Base-by-base conservation (phyloP, 2,329 filamentous ascomycete species). In the Venturia aucupariae region DNA sequence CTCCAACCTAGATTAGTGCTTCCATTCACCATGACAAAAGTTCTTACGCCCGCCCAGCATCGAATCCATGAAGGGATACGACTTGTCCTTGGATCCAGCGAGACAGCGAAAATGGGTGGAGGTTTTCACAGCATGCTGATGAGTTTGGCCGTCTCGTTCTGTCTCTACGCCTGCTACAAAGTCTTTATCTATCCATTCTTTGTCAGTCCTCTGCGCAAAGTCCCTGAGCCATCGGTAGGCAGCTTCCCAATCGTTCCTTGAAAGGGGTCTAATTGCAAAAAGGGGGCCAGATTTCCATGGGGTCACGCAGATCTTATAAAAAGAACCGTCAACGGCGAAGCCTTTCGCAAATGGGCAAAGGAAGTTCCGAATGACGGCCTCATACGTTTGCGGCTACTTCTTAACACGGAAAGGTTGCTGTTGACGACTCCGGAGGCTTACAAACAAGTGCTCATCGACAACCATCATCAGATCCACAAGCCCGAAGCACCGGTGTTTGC, bases 171-270 rank as follows among this genome's bases (percentile, higher is more conserved):
- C 17, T 11, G 3, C 19, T 62, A 22, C 60, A 24, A 13, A 32
- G 13, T 82, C 0, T 61, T 85, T 13, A 69, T 88, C 55, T 87
- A 85, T 69, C 86, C 85, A 4, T 74, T 78, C 46, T 82, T 79
- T 66, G 76, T 88, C 66, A 85, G 81, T 48, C 84, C 84, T 2
- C 69, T 88, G 55, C 80, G 82, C 66, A 75, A 85, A 69, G 70
- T 89, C 39, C 85, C 85, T 3, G 74, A 76, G 15, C 82, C 84
- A 5, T 70, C 76, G 51, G 81, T 82, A 69, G 69, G 78, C 35
- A 38, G 10, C 7, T 71, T 38, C 35, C 60, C 48, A 10, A 46
- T 46, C 39, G 39, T 68, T n/a, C n/a, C n/a, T n/a, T n/a, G n/a
- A n/a, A n/a, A n/a, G n/a, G n/a, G n/a, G n/a, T n/a, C n/a, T n/a